Base-by-base conservation (phyloP, 1,284 basidiomycete genomes). In the Porodaedalea pini region DNA sequence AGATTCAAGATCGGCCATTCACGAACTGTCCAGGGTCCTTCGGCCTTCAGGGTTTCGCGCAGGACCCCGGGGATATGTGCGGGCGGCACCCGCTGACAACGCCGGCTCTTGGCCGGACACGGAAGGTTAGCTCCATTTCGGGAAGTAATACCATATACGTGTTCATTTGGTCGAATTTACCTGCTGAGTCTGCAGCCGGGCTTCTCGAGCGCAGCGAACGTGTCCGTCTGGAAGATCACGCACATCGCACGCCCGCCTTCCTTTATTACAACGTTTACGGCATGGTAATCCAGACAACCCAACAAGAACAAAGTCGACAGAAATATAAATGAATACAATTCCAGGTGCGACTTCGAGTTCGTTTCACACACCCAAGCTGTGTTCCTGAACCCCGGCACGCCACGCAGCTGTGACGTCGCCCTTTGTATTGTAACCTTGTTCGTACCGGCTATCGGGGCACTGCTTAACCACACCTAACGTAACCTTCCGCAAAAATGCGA, bases 351-450 rank as follows among this genome's bases (percentile, higher is more conserved):
- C 27, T 29, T 47, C 45, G 41, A 10, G 11, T 47, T 47, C 27
- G 23, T 29, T 47, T 47, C 45, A 31, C 45, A 47, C 45, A 41
- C 21, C 17, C 21, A 23, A 17, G 23, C 29, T 47, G 45, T 29
- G 23, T 47, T 29, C 45, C 45, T 47, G 45, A 47, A 34, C 13
- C 32, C 29, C 45, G 45, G 45, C 45, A 47, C 45, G 29, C 21
- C 21, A 5, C n/a, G 8, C 44, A 47, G 27, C 45, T 47, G 25
- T 47, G 45, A 47, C 45, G 45, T 47, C 45, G 29, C 44, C 23
- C 10, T 45, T 17, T 41, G 8, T 41, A 41, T 17, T n/a, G 40
- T 41, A 41, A 41, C 40, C 45, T 47, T 47, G 32, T 27, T n/a
- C 13, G 8, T n/a, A 11, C 25, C 45, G 25, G 45, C 45, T 47